Evolutionary conservation across 2,329 filamentous ascomycete species (phyloP), one percentile per base, ranked within the genome.

Genomic region (Graphilbum fragrans): DNA sequence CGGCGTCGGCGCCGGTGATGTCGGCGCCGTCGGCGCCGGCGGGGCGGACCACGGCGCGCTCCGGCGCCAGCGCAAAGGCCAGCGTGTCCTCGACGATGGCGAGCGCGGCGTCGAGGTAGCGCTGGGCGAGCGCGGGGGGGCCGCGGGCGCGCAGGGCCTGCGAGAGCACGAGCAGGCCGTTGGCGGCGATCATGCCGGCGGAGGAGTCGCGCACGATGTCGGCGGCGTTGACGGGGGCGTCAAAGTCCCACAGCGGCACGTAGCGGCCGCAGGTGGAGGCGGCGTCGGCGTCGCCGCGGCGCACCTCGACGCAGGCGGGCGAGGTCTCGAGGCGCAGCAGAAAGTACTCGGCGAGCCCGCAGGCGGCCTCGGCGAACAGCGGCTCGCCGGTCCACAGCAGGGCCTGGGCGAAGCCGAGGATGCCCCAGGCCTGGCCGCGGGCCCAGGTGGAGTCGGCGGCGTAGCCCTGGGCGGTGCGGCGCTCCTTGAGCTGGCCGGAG

Each of bases 401-500:
- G 0, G 66, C 64, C 45, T 71, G 67, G 0, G 67, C 59, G 38
- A 69, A 72, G 0, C 69, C 69, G 16, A 70, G 53, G 16, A 72
- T 65, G 1, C 58, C 62, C 69, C 70, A 73, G 0, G 67, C 67
- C 41, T 73, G 69, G 2, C 69, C 69, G 12, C 69, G 60, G 5
- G 63, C 59, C 70, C 69, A 73, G 0, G 66, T 70, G 0, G 67
- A 71, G 17, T 56, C 51, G 27, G 64, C 62, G 0, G 53, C 47
- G 46, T 64, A 66, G 0, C 70, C 69, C 44, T 73, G 70, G 0
- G 64, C 67, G 0, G 70, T 73, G 40, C 64, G 58, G 23, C 59
- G 59, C 18, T 61, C 56, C 46, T 67, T 68, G 7, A 70, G 49
- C 0, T 45, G 47, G 0, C 69, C 67, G 0, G 57, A 65, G 0